Evolutionary conservation across 495 filamentous ascomycete species (phyloP), one percentile per base, ranked within the genome.

Genomic region (Aspergillus avenaceus): DNA sequence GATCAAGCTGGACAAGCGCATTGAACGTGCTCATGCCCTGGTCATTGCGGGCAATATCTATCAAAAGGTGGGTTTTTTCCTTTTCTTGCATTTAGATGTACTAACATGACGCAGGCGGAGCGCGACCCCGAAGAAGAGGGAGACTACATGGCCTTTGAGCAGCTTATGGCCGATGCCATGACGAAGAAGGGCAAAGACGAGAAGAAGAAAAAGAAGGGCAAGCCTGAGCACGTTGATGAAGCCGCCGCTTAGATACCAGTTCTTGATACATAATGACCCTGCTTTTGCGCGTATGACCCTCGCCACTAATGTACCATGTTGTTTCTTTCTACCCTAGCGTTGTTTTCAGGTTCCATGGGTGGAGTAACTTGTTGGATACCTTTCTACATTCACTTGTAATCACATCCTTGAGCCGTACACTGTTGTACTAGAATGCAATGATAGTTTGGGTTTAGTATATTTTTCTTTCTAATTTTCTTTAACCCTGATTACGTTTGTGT

Each of bases 131-230:
- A 97, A 36, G 93, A 99, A 72, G 93, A 97, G 74, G 93, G 92
- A 54, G 92, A 97, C 48, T 97, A 95, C 74, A 95, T 97, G 84
- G 92, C 90, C 16, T 99, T 99, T 60, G 93, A 99, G 67, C 90
- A 97, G 67, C 84, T 99, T 24, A 95, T 99, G 71, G 90, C 93
- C 26, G 93, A 99, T 62, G 92, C 95, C 5, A 88, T 88, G 41
- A 84, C 88, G 44, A 97, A 97, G 81, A 95, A 96, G 69, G 80
- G 79, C 63, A 82, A 82, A 59, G 85, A 88, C 40, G 86, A 91
- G 65, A 81, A 84, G 63, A 86, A 89, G 67, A 87, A 89, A 69
- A 79, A 88, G 56, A 56, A 63, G 53, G 37, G 45, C 27, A 67
- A 69, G 53, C 56, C 64, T 22, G 53, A 52, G 11, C 50, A 47